Evolutionary conservation across 164 flowering plant species (phyloP).

Genomic region (Akebia trifoliata): DNA sequence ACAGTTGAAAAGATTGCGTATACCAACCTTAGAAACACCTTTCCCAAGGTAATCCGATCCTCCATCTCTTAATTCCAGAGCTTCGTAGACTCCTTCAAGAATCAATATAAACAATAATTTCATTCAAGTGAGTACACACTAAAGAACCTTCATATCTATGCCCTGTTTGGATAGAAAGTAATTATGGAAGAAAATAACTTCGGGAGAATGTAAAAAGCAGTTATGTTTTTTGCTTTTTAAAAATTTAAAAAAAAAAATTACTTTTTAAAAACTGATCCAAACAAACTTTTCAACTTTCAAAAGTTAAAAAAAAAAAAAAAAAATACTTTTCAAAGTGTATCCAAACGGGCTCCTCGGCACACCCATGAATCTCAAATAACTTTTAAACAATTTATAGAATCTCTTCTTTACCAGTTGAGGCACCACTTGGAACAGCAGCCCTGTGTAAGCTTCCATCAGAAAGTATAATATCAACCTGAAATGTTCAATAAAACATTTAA

Average conservation of each 20-base stretch:
- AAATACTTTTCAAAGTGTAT: not conserved
- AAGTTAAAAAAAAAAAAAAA: not conserved
- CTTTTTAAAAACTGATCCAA: not conserved
- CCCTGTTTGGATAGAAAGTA: no score
- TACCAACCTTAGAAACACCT: constrained; percentile 15
- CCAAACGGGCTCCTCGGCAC: no score
- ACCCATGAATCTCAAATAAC: no score
- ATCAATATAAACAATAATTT: not conserved
- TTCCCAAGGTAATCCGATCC: constrained; percentile 19
- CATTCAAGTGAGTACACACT: not conserved
- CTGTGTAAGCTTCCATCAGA: constrained; percentile 42
- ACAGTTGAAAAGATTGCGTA: no score
- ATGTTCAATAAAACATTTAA: not conserved
- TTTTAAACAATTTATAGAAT: not conserved
- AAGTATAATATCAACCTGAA: constrained; percentile 42
- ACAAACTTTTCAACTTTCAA: not conserved
- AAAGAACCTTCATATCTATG: not conserved
- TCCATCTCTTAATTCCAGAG: no score
- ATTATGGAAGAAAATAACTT: no score
- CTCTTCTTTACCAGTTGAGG: constrained; percentile 44
- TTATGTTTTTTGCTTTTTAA: not conserved
- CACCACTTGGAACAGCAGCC: constrained; percentile 76
- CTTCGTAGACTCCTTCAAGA: constrained; percentile 1
- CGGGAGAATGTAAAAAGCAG: no score
- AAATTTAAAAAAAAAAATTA: not conserved